Evolutionary conservation across 331 rosid species (phyloP), one percentile per base, ranked within the genome.

Genomic region (Dryas integrifolia): DNA sequence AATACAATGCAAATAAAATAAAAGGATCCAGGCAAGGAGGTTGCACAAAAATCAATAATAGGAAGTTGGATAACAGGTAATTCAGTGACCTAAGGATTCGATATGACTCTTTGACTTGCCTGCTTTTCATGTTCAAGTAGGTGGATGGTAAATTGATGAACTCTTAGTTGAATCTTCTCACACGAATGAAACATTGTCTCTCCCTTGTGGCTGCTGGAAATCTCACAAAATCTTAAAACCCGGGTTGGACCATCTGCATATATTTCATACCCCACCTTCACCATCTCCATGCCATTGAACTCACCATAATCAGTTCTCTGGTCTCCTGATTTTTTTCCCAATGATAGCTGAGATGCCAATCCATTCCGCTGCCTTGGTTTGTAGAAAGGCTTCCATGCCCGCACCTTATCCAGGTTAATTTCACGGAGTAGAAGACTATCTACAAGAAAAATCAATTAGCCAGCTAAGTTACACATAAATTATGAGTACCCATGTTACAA

Each of bases 201-300:
- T 65, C 83, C 81, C 81, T 77, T 86, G 82, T 84, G 88, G 77
- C 88, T 84, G 73, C 79, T 81, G 51, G 87, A 82, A 66, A 81
- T 80, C 85, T 89, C 89, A 82, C 95, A 94, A 79, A 91, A 82
- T 70, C 97, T 86, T 75, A 91, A 67, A 78, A 94, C 85, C 53
- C 98, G 86, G 65, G 98, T 89, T 44, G 91, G 88, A 52, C 98
- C 98, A 10, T 94, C 98, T 30, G 98, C 96, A 74, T 94, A 94
- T 77, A 94, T 86, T 85, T 91, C 98, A 51, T 85, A 94, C 26
- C 98, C 98, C 49, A 91, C 75, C 69, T 83, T 84, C 76, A 50
- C 80, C 79, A 84, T 86, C 83, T 86, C 90, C 76, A 51, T 45
- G 75, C 79, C 84, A 78, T 75, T 65, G 50, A 69, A 58, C 75